phyloP scores from a whole-genome alignment of 1,139 yeast species.

The Diutina scorzettiae region DNA sequence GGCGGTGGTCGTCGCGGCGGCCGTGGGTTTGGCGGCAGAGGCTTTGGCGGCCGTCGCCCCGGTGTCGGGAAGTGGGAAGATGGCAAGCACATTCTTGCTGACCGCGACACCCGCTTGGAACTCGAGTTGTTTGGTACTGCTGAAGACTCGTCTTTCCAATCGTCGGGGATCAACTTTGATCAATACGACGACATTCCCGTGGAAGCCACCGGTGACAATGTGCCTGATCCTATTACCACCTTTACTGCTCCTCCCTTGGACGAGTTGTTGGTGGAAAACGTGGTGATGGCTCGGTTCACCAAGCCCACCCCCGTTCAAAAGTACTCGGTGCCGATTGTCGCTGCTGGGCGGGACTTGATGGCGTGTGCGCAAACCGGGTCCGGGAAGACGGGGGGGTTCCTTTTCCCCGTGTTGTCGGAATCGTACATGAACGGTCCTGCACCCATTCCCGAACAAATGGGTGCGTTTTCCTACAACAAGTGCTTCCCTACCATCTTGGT shows the following conservation, averaged over 20 bases:
- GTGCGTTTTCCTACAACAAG: conserved; percentile 56
- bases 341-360: conserved; percentile 94
- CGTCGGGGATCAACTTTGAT: conserved; percentile 91
- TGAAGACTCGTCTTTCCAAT: conserved; percentile 90
- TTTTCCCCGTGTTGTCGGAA: conserved; percentile 94
- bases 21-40: conserved; percentile 6
- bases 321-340: conserved; percentile 95
- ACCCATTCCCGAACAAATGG: conserved; percentile 29
- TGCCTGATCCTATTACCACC: conserved; percentile 83
- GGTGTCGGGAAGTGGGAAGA: conserved; percentile 70
- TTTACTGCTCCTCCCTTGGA: conserved; percentile 94
- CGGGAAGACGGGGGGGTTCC: conserved; percentile 97
- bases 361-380: conserved; percentile 99
- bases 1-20: conserved; percentile 13
- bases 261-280: conserved; percentile 74
- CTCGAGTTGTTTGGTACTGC: conserved; percentile 60
- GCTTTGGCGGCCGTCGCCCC: conserved; percentile 14
- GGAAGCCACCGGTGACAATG: conserved; percentile 85
- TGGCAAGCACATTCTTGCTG: conserved; percentile 83
- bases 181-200: conserved; percentile 37
- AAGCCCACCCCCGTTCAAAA: conserved; percentile 98
- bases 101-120: conserved; percentile 56
- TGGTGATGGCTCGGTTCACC: conserved; percentile 76
- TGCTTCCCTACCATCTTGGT: conserved; percentile 94
- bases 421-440: conserved; percentile 87